phyloP scores from a whole-genome alignment of 495 filamentous ascomycete genomes.

The Daldinia childiae region DNA sequence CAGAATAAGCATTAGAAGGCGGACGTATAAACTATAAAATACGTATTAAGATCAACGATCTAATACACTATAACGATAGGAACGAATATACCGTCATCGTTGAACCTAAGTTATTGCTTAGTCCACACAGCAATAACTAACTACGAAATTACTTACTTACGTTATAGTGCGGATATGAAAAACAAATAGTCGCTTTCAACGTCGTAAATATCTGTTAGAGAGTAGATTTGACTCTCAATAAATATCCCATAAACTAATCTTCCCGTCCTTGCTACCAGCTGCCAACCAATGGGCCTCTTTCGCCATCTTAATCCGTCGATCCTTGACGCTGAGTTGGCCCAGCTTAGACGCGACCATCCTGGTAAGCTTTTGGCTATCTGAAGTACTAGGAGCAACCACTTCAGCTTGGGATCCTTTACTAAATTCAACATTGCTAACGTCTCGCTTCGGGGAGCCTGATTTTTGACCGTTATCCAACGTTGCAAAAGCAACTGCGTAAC shows the following conservation, averaged over 20 bases:
- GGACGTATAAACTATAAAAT: background rate
- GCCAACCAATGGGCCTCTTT: conserved; percentile 86
- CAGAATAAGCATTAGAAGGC: conserved; percentile 3
- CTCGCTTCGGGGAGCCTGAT: background rate
- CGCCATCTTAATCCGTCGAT: conserved; percentile 70
- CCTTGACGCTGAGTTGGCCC: conserved; percentile 63
- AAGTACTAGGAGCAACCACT: background rate
- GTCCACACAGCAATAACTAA: background rate
- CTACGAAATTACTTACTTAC: background rate
- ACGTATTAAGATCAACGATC: background rate
- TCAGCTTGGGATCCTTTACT: background rate
- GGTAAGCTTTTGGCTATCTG: conserved; percentile 5
- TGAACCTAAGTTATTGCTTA: background rate
- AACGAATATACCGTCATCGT: background rate
- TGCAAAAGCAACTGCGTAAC: conserved; percentile 86
- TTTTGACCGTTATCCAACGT: conserved; percentile 46
- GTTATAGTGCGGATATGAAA: background rate
- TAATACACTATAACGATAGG: background rate
- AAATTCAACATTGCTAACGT: background rate
- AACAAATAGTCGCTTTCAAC: background rate
- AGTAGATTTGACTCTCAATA: conserved; percentile 63
- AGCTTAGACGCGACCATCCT: conserved; percentile 37
- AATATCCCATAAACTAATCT: conserved; percentile 95
- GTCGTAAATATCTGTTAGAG: background rate
- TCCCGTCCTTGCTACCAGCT: conserved; percentile 93